Conservation (phyloP, 1,284 basidiomycete genomes). For the Ceratobasidium sp. region DNA sequence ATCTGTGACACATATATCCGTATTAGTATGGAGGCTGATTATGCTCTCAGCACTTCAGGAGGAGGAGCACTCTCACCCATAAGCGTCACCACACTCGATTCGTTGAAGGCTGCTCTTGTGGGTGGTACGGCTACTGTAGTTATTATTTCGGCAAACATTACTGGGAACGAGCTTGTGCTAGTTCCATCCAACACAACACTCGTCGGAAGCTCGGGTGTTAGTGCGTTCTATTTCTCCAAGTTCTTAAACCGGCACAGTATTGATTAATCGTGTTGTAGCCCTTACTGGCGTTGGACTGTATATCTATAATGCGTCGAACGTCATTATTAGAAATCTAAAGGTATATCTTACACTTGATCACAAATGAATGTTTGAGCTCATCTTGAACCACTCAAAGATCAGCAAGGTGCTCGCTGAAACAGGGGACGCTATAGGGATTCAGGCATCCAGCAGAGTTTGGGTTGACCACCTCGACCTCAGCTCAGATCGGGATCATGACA, state of each 20-base stretch:
- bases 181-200: conserved; percentile 5
- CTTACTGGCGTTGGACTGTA: conserved; percentile 33
- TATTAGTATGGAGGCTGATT: neutral
- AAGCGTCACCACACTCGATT: conserved; percentile 62
- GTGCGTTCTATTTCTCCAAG: neutral
- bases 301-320: conserved; percentile 13
- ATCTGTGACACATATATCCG: too few relatives aligned
- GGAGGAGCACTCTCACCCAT: conserved; percentile 21
- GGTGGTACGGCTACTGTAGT: conserved; percentile 63
- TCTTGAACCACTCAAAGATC: neutral
- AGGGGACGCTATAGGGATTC: conserved; percentile 41
- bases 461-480: conserved; percentile 50
- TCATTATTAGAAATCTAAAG: conserved; percentile 24
- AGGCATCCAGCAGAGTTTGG: conserved; percentile 38
- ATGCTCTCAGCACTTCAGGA: conserved; percentile 31
- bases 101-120: conserved; percentile 61
- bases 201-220: neutral
- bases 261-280: neutral
- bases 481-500: conserved; percentile 42
- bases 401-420: conserved; percentile 40
- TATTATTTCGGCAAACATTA: conserved; percentile 54
- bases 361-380: neutral
- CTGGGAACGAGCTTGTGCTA: conserved; percentile 8
- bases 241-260: neutral
- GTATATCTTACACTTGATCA: neutral